Evolutionary conservation across 306 rosid species (phyloP), one percentile per base, ranked within the genome.

Genomic region (Lathyrus aphaca): DNA sequence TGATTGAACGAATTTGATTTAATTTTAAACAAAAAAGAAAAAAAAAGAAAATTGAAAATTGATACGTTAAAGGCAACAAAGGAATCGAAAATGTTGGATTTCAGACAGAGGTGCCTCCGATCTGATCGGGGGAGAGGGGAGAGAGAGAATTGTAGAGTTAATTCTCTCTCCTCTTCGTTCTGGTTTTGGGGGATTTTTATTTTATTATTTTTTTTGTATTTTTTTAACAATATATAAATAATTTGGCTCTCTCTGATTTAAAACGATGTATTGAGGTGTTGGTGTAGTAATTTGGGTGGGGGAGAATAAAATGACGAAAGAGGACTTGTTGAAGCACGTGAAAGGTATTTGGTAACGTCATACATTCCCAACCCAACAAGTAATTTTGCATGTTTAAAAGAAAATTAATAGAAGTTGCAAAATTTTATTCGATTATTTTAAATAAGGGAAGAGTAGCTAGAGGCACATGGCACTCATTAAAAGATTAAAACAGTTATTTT

Each of bases 81-180:
- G 35, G 39, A 74, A 79, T 37, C 70, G 77, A 55, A 75, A 40
- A 50, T 23, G 58, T 51, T 65, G 69, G 46, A 69, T 17, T 80
- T 48, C 74, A 13, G 76, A 67, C 64, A 66, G 59, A 64, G 54
- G 69, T 59, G 65, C 61, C 89, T 90, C 89, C 92, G 89, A 88
- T 91, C 97, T 51, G 92, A 83, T 82, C 85, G 84, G 87, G 69
- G 50, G 82, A 71, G 82, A 74, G 74, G 84, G 87, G 69, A 55
- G 82, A 71, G 82, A 74, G 74, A 66, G 77, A 69, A 76, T 55
- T 73, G 73, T 69, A 73, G 78, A 71, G 81, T 76, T 50, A 74
- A 79, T 76, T 83, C 72, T 74, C 73, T 74, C 72, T 65, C 78
- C 55, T 55, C 6, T 56, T 56, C 19, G 39, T 64, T 73, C n/a